Conservation (phyloP, 768 basidiomycete genomes). For the Tylopilus vinaceipallidus region DNA sequence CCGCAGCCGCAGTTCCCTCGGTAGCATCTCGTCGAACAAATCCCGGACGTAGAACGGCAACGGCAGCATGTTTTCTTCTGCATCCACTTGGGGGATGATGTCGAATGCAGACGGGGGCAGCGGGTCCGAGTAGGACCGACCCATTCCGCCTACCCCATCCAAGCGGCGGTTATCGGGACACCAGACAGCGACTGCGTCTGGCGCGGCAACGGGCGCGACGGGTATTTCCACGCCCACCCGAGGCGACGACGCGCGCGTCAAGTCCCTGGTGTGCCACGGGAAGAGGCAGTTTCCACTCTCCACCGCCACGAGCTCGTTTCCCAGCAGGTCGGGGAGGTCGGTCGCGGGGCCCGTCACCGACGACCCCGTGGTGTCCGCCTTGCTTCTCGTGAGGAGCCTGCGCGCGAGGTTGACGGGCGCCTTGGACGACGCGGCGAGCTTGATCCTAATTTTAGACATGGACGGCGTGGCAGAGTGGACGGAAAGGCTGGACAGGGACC, state of each 20-base stretch:
- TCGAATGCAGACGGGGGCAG: constrained; percentile 62
- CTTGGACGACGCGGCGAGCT: constrained; percentile 42
- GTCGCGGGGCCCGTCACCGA: constrained; percentile 2
- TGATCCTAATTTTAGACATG: constrained; percentile 47
- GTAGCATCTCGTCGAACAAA: constrained; percentile 69
- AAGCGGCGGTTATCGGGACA: constrained; percentile 15
- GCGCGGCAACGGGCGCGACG: neutral
- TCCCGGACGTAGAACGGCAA: constrained; percentile 44
- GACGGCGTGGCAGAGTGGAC: constrained; percentile 44
- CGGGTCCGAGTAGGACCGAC: constrained; percentile 64
- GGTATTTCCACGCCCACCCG: constrained; percentile 16
- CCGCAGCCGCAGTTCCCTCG: constrained; percentile 65
- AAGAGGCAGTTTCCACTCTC: constrained; percentile 37
- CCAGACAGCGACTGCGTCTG: constrained; percentile 11
- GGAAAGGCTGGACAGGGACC: constrained; percentile 57
- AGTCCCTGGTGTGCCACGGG: constrained; percentile 43
- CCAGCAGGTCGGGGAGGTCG: constrained; percentile 10
- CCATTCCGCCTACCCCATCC: constrained; percentile 39
- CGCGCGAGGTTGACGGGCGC: constrained; percentile 52
- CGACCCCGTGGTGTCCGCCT: constrained; percentile 16
- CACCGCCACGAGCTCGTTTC: constrained; percentile 20
- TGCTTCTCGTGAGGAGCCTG: constrained; percentile 50
- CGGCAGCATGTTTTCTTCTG: constrained; percentile 51
- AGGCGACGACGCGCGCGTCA: constrained; percentile 11
- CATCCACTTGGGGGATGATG: constrained; percentile 44